Base-by-base conservation (phyloP, 1,139 yeast genomes). In the Ogataea hybrid region DNA sequence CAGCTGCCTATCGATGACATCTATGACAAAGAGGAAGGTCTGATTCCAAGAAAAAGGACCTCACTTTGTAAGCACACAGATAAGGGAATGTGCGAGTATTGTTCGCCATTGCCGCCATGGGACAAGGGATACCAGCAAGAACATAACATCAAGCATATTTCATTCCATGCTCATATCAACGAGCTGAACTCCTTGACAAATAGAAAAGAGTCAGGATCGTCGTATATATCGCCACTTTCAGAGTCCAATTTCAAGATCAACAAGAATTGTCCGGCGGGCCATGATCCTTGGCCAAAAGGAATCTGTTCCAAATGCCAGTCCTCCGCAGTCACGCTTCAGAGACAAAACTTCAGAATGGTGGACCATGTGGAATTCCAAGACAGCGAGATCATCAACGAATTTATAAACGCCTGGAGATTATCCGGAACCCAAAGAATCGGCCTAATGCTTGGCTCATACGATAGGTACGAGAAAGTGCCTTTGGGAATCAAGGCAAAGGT, bases 241-340 rank as follows among this genome's bases (percentile, higher is more conserved):
- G 85, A 82, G 54, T 87, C 94, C 1, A 70, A 80, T 54, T 92
- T 75, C 62, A 61, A 65, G 30, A 86, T 92, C 25, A 71, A 78
- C 48, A 71, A 74, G 48, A 65, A 73, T 11, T 89, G 97, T 59
- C 75, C 74, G 1, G 73, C 79, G 32, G 96, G 96, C 0, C 98
- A 92, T 63, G 79, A 83, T 35, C 92, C 96, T 6, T 90, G 95
- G 84, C 97, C 98, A 1, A 75, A 71, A 42, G 97, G 97, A 0
- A 89, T 92, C 51, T 92, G 98, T 60, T 84, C 96, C n/a, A 88
- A 89, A 62, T 92, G 98, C 63, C 97, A 90, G 63, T 97, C 98
- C 0, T 81, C 96, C 1, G 95, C 96, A 0, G 88, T 94, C 44
- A 89, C 97, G 0, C 70, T 94, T 49, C 95, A 85, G 61, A 90